Conservation (phyloP, 805 yeast species). For the Barnettozyma wickerhamii region DNA sequence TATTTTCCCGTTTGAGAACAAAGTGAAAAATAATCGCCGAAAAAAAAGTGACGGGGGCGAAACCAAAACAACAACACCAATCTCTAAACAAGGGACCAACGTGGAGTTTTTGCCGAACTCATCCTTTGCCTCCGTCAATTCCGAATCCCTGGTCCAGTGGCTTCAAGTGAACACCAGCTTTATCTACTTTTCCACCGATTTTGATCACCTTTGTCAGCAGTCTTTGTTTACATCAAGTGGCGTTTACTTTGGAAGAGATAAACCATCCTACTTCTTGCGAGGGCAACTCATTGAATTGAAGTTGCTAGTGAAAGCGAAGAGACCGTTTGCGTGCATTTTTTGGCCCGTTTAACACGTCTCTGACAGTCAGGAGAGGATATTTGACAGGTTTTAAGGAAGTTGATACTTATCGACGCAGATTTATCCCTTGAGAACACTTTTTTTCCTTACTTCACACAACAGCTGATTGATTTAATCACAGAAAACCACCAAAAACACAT, state of each 20-base stretch:
- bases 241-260: neutral
- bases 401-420: too few species aligned
- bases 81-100: slow-evolving; percentile 10
- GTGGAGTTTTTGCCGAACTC: slow-evolving; percentile 12
- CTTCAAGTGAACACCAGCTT: slow-evolving; percentile 6
- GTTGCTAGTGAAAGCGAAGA: slow-evolving; percentile 10
- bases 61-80: slow-evolving; percentile 8
- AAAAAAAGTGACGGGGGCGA: slow-evolving; percentile 14
- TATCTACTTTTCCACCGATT: slow-evolving; percentile 4
- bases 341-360: neutral
- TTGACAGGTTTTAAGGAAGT: neutral
- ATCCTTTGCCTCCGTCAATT: slow-evolving; percentile 10
- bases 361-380: neutral
- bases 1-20: slow-evolving; percentile 2
- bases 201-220: slow-evolving; percentile 13
- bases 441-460: too few species aligned
- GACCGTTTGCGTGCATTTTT: neutral
- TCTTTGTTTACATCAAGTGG: slow-evolving; percentile 6
- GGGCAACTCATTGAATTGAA: slow-evolving; percentile 20
- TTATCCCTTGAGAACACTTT: neutral
- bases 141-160: slow-evolving; percentile 7
- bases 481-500: neutral
- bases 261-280: neutral
- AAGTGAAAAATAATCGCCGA: slow-evolving; percentile 12
- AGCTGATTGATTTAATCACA: too few species aligned